Evolutionary conservation across 345 rosid species (phyloP).

Genomic region (Isatis tinctoria): DNA sequence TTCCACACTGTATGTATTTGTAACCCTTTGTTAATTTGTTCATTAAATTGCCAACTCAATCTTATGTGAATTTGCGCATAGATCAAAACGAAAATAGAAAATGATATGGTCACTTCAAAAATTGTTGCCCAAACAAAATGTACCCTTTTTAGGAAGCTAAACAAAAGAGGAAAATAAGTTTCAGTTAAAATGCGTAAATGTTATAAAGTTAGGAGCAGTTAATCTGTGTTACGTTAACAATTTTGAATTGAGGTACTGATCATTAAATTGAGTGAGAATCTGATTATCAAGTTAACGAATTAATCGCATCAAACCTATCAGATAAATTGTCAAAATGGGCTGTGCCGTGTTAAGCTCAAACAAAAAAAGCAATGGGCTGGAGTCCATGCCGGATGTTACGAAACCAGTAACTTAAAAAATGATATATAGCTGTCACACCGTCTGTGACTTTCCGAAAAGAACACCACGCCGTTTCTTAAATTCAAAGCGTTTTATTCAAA

Average conservation of each 20-base stretch:
- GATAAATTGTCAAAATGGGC: too few relatives aligned
- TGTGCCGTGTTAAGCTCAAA: too few relatives aligned
- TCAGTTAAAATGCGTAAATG: not conserved
- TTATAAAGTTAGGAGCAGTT: not conserved
- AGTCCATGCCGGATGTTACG: not conserved
- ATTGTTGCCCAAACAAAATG: too few relatives aligned
- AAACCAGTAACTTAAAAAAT: too few relatives aligned
- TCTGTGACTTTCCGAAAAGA: not conserved
- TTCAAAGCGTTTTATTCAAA: not conserved
- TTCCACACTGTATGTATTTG: not conserved
- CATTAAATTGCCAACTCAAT: not conserved
- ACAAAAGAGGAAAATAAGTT: not conserved
- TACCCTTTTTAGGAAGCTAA: not conserved
- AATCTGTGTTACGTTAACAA: not conserved
- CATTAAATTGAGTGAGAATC: not conserved
- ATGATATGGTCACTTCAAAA: not conserved
- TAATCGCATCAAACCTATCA: too few relatives aligned
- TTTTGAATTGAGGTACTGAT: not conserved
- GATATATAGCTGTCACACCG: too few relatives aligned
- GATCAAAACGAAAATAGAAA: not conserved
- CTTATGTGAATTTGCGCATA: not conserved
- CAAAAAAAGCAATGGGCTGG: not conserved
- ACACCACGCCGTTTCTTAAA: conserved; percentile 1
- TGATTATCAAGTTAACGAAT: not conserved
- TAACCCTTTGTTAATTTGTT: not conserved